Evolutionary conservation across 2,329 filamentous ascomycete species (phyloP).

Genomic region (Stachybotrys echinatus): DNA sequence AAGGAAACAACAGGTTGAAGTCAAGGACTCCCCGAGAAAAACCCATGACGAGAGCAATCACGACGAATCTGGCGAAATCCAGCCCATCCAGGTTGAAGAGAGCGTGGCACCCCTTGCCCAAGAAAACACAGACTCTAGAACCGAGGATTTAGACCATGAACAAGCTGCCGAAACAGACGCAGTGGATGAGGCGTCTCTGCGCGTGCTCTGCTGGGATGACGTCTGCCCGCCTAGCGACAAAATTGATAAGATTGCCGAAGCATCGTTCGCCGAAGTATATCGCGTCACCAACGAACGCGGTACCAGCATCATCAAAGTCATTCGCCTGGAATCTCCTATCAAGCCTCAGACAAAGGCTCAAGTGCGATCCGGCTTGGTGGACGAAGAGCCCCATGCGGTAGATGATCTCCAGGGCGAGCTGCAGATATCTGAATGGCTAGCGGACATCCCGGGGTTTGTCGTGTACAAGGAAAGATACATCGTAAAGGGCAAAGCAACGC

Average conservation of each 20-base stretch:
- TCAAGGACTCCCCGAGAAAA: background rate
- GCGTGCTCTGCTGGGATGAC: constrained; percentile 50
- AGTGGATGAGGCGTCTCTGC: constrained; percentile 22
- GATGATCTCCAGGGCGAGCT: constrained; percentile 54
- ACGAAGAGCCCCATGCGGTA: constrained; percentile 52
- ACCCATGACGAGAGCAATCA: background rate
- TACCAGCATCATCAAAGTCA: constrained; percentile 61
- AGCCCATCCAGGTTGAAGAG: background rate
- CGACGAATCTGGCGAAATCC: constrained; percentile 3
- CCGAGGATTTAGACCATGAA: background rate
- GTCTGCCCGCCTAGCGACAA: constrained; percentile 47
- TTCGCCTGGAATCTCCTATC: constrained; percentile 54
- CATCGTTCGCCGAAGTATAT: constrained; percentile 63
- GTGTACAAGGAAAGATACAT: constrained; percentile 61
- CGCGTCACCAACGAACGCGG: constrained; percentile 54
- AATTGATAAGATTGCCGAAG: constrained; percentile 61
- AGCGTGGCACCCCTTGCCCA: background rate
- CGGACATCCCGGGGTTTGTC: constrained; percentile 60
- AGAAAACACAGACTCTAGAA: background rate
- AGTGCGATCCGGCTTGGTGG: constrained; percentile 46
- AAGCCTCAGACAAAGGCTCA: constrained; percentile 53
- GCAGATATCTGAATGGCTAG: constrained; percentile 57
- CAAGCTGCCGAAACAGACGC: background rate
- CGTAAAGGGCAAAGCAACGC: constrained; percentile 50
- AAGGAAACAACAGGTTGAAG: background rate